Evolutionary conservation across 306 rosid species (phyloP), one percentile per base, ranked within the genome.

Genomic region (Myrica gale): DNA sequence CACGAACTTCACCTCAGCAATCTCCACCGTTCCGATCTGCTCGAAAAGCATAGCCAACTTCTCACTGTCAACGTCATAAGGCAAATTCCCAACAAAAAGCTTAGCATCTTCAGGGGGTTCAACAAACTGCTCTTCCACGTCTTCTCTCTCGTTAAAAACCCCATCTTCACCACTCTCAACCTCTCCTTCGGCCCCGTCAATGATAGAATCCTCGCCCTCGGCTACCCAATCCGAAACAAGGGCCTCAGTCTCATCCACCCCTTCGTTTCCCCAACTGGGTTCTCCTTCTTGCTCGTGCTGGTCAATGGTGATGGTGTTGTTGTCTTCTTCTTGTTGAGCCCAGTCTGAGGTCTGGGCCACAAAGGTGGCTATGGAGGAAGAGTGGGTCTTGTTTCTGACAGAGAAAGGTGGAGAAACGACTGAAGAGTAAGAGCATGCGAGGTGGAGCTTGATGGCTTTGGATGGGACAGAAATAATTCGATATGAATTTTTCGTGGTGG

Each of bases 81-180:
- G 96, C 88, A 95, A 89, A 74, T 95, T 95, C 58, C 97, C 98
- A 57, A 90, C 93, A 74, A 82, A 95, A 37, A 95, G 57, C 76
- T 95, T 95, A 11, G 93, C 90, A 0, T 95, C 97, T 74, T 95
- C 97, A 3, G 87, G 68, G 0, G 95, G 87, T 42, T 90, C 90
- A 0, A 52, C 85, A 37, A 20, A 86, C 7, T 72, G 20, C 6
- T 65, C 84, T 43, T 79, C 88, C 21, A 58, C 85, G 2, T 74
- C 85, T 5, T n/a, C 87, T 41, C 58, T 57, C 60, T 50, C 89
- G 76, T 61, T 74, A 68, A 79, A 83, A 68, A 42, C 56, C 15
- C 87, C 89, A 43, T 58, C 93, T 23, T 80, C 90, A 5, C 44
- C 81, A 13, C 57, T 52, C 44, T 77, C 90, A 51, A 50, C 85